A percentile compares a stretch with the other conserved stretches of the same genome.
These are phyloP conservation scores for Zymoseptoria passerinii DNA, from an alignment of 2,329 filamentous ascomycete species.

Conservation along the genomic window DNA sequence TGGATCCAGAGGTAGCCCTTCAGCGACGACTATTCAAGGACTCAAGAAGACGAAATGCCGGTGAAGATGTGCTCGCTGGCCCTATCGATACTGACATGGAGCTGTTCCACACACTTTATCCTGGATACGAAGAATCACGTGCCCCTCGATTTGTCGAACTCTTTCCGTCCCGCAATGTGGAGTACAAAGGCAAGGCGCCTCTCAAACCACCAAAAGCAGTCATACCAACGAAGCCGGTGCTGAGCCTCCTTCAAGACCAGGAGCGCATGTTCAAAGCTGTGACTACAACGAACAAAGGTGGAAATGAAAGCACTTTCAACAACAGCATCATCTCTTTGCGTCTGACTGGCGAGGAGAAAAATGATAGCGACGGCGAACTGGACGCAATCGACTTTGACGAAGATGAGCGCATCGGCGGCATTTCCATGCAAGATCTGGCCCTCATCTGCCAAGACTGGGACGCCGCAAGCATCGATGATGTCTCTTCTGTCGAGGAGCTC, in stretches of 20 bases:
- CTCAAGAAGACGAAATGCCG: slow-evolving; percentile 16
- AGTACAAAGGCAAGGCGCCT: slow-evolving; percentile 71
- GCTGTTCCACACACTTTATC: slow-evolving; percentile 70
- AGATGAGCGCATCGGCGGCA: slow-evolving; percentile 61
- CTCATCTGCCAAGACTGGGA: slow-evolving; percentile 85
- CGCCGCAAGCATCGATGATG: slow-evolving; percentile 47
- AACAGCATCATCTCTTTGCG: slow-evolving; percentile 41
- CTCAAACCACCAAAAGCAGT: slow-evolving; percentile 72
- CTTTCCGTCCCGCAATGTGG: slow-evolving; percentile 70
- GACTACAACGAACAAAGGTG: slow-evolving; percentile 36
- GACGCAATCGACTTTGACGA: slow-evolving; percentile 48
- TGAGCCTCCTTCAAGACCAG: slow-evolving; percentile 80
- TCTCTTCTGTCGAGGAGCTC: slow-evolving; percentile 28
- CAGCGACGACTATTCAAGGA: slow-evolving; percentile 28
- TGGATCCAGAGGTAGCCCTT: slow-evolving; percentile 12
- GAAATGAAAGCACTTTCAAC: slow-evolving; percentile 41
- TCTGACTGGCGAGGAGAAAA: slow-evolving; percentile 44
- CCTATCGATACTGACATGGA: slow-evolving; percentile 58
- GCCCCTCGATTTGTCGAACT: slow-evolving; percentile 74
- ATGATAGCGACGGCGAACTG: slow-evolving; percentile 42
- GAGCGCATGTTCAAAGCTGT: slow-evolving; percentile 77
- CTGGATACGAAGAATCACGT: slow-evolving; percentile 66
- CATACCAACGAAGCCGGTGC: slow-evolving; percentile 74
- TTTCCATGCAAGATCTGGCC: slow-evolving; percentile 71
- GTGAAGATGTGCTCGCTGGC: slow-evolving; percentile 19